Evolutionary conservation across 148 eudicot species (phyloP), one percentile per base, ranked within the genome.

Genomic region (Bassia scoparia): DNA sequence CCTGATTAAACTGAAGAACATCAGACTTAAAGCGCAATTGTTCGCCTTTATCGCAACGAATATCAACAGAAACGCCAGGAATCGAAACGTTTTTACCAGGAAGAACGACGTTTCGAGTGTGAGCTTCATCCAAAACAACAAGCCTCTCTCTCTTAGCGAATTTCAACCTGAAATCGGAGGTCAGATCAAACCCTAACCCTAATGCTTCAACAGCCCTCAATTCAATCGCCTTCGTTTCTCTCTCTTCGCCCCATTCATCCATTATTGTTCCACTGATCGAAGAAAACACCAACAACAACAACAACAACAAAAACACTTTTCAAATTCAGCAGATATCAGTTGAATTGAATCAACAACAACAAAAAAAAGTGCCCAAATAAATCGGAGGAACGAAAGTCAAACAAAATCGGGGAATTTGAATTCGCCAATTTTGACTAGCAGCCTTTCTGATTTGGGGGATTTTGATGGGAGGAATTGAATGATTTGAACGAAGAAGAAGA

Each of bases 21-120:
- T 91, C 98, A 24, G 98, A 91, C 77, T 94, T 88, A 71, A 91
- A 94, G 61, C 98, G 81, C 81, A 94, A 74, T 58, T 84, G 90
- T 60, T 94, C 98, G 68, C 98, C 98, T 67, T 91, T 94, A 85
- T 94, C 98, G 52, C 95, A 89, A 23, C 87, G 89, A 77, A 94
- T 83, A 82, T 83, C 86, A 23, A 81, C 87, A 2, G 98, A 84
- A 52, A 94, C 97, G 8, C 79, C 87, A 2, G 72, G 80, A 26
- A 91, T 73, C 34, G 79, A 78, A 20, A 79, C 82, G 60, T 87
- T 86, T 41, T 89, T 84, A 0, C 81, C 88, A 5, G 97, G 92
- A 26, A 91, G 48, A 20, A 89, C 78, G n/a, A 94, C 74, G 73
- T 91, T 89, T 55, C 93, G 77, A 67, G 68, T 76, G 23, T 71